Evolutionary conservation across 768 basidiomycete species (phyloP), one percentile per base, ranked within the genome.

Genomic region (Hypsizygus marmoreus): DNA sequence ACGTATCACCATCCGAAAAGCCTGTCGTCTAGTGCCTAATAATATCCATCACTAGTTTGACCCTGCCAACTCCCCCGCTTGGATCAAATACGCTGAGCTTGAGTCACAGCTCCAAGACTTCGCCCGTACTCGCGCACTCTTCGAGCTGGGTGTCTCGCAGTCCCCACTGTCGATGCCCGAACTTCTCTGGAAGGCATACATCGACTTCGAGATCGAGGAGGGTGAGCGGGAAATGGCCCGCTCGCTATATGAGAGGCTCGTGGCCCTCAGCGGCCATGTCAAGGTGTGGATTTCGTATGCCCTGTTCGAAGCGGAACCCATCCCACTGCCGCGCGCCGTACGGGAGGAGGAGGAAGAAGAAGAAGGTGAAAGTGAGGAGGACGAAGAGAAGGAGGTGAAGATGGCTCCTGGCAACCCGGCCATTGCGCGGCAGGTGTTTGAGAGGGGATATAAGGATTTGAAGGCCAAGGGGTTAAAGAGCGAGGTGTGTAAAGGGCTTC

Each of bases 251-350:
- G 95, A 97, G 69, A 81, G 94, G 14, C 77, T 97, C 14, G 75
- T 97, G 37, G 69, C 80, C 24, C 73, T 88, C 38, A 95, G 92
- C 53, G 91, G 91, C 3, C 95, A 98, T 62, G 88, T 93, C 69
- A 97, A 97, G 69, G 93, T 95, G 14, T 98, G 94, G 93, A 91
- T 97, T 44, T 85, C 93, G 42, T 98, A 87, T 65, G 95, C 95
- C 0, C 76, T 88, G 55, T 97, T 97, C 57, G 95, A 98, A 67
- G 87, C 83, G 4, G 86, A 87, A 56, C 72, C 81, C 5, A 86
- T 89, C 33, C 83, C 83, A 4, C 56, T 85, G 4, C 78, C 80
- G 8, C 72, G 86, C 16, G 81, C 77, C 4, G 70, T 76, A 56
- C 75, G 87, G 30, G 88, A 86, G 41, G 87, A 85, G 10, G 86